Evolutionary conservation across 2,329 filamentous ascomycete genomes (phyloP), one percentile per base, ranked within the genome.

Genomic region (Nigrograna mackinnonii): DNA sequence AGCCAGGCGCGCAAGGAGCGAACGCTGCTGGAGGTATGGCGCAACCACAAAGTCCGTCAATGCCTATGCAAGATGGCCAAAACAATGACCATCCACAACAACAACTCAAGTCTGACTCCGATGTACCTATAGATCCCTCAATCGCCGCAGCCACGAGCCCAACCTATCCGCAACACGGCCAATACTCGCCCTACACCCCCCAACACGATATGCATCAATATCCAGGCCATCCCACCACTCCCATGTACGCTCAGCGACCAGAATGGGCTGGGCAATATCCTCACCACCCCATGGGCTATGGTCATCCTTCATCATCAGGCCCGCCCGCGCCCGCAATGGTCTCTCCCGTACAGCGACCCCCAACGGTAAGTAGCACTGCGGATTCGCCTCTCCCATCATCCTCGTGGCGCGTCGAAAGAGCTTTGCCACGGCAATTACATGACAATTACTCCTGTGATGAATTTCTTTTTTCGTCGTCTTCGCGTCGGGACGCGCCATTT

Each of bases 51-150:
- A 96, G 91, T 96, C 89, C 89, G 91, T 96, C 89, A 76, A 82
- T 89, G 80, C 81, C 87, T 84, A 79, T 89, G 78, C 82, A 85
- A 82, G 87, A 91, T 89, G 87, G 79, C 71, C 77, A 78, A 66
- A 79, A 80, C 77, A 86, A 75, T 78, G 74, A 79, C 81, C 86
- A 85, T 78, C 80, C 82, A 77, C 79, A 81, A 71, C 64, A 68
- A 58, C 83, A 80, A 81, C 57, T 86, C 76, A 91, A 90, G 75
- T 95, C 91, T 96, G 89, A 96, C 90, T 83, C 82, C 83, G 86
- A 90, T 85, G 84, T 95, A 79, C 90, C 90, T 86, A 91, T 95
- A 96, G 92, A 96, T 95, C 91, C 91, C 66, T 95, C 91, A 72
- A 96, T 96, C 71, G 88, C 91, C 72, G 87, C 91, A 71, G 86